These are phyloP conservation scores for Rhizopus arrhizus DNA, from an alignment of 371 early-diverging fungal genomes.

Conservation along the genomic window DNA sequence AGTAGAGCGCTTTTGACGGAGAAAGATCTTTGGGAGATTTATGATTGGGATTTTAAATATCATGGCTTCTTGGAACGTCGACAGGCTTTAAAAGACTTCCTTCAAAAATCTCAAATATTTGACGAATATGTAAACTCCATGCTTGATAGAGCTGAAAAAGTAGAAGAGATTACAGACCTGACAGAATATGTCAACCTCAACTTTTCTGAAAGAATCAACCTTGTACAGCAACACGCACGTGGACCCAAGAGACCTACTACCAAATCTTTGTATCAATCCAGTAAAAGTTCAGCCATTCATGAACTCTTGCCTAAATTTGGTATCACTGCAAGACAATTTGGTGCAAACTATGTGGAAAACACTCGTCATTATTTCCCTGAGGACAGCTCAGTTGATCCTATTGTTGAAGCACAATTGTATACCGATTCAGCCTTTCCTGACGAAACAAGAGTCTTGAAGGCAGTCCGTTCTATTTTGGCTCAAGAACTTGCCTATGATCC, in stretches of 20 bases:
- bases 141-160: conserved; percentile 49
- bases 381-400: conserved; percentile 54
- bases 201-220: conserved; percentile 63
- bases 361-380: conserved; percentile 62
- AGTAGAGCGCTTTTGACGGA: conserved; percentile 60
- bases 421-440: conserved; percentile 57
- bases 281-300: conserved; percentile 51
- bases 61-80: conserved; percentile 68
- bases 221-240: conserved; percentile 46
- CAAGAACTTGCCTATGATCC: conserved; percentile 85
- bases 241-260: conserved; percentile 49
- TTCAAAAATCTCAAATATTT: conserved; percentile 45
- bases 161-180: conserved; percentile 81
- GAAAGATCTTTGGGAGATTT: conserved; percentile 87
- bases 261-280: conserved; percentile 40
- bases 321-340: conserved; percentile 67
- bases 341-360: conserved; percentile 62
- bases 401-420: conserved; percentile 66
- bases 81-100: conserved; percentile 45
- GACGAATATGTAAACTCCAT: conserved; percentile 57
- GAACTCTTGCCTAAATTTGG: conserved; percentile 64
- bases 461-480: conserved; percentile 73
- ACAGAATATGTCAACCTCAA: conserved; percentile 74
- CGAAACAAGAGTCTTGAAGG: conserved; percentile 62
- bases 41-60: conserved; percentile 82